phyloP scores from a whole-genome alignment of 2,329 filamentous ascomycete genomes.

The Penicillium capsulatum region DNA sequence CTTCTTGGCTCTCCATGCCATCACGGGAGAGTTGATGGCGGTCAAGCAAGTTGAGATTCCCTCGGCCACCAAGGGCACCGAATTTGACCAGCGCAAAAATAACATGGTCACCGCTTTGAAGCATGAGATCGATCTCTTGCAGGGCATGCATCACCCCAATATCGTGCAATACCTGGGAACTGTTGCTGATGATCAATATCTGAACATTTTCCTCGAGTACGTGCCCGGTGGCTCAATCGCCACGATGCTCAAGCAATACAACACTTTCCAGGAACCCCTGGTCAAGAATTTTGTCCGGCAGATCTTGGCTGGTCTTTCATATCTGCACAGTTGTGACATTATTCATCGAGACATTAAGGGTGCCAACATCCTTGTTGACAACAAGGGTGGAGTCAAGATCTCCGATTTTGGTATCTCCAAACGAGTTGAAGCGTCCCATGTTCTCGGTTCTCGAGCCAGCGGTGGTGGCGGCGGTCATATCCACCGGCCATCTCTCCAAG shows the following conservation, averaged over 20 bases:
- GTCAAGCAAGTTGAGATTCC: slow-evolving; percentile 97
- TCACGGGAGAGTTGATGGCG: slow-evolving; percentile 94
- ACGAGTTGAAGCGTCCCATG: slow-evolving; percentile 86
- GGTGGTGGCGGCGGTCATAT: slow-evolving; percentile 40
- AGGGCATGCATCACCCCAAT: slow-evolving; percentile 91
- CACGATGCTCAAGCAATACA: slow-evolving; percentile 98
- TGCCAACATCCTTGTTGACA: slow-evolving; percentile 96
- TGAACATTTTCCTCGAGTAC: slow-evolving; percentile 99
- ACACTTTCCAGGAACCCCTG: slow-evolving; percentile 85
- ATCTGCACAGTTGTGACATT: slow-evolving; percentile 90
- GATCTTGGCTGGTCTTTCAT: slow-evolving; percentile 86
- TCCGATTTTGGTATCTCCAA: slow-evolving; percentile 99
- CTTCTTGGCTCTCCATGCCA: slow-evolving; percentile 88
- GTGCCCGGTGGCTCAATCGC: slow-evolving; percentile 96
- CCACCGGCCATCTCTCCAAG: slow-evolving; percentile 73
- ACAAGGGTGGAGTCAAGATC: slow-evolving; percentile 98
- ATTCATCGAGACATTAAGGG: slow-evolving; percentile 99
- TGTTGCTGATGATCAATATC: slow-evolving; percentile 80
- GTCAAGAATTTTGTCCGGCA: slow-evolving; percentile 96
- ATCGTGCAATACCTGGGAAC: slow-evolving; percentile 98
- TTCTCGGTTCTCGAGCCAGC: slow-evolving; percentile 53
- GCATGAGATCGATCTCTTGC: slow-evolving; percentile 88
- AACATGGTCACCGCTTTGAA: slow-evolving; percentile 97
- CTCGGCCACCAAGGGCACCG: slow-evolving; percentile 68
- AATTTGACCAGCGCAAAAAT: slow-evolving; percentile 87